Conservation (phyloP, 176 grass and related monocot genomes). For the Aechmea fasciata region DNA sequence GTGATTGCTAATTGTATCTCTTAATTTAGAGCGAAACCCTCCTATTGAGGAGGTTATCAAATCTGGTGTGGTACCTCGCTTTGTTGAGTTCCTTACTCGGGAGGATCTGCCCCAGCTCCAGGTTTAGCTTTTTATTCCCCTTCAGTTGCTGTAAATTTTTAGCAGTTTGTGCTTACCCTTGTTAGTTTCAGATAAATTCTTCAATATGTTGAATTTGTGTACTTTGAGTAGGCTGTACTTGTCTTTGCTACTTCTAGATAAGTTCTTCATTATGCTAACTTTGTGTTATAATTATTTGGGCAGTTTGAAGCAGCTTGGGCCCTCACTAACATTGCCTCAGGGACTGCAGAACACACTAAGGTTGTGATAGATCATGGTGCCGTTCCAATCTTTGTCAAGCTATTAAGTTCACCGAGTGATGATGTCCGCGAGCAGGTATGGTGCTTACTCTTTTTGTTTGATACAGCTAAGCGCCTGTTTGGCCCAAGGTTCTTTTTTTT, state of each 20-base stretch:
- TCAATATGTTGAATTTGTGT: too few relatives aligned
- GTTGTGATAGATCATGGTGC: slow-evolving; percentile 98
- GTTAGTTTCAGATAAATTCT: too few relatives aligned
- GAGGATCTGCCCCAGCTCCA: slow-evolving; percentile 96
- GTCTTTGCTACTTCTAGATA: too few relatives aligned
- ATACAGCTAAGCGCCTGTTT: not conserved
- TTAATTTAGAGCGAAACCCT: slow-evolving; percentile 70
- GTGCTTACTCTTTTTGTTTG: not conserved
- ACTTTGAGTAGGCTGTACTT: too few relatives aligned
- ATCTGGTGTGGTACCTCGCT: slow-evolving; percentile 86
- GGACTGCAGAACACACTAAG: slow-evolving; percentile 92
- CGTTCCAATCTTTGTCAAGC: slow-evolving; percentile 93
- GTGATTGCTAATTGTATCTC: not conserved
- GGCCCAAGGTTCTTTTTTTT: too few relatives aligned
- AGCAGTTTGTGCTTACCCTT: too few relatives aligned
- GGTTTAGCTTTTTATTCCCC: slow-evolving; percentile 14
- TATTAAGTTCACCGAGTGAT: slow-evolving; percentile 71
- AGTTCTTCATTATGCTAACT: too few relatives aligned
- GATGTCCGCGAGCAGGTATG: slow-evolving; percentile 97
- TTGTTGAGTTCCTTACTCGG: slow-evolving; percentile 91
- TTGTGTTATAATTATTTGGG: slow-evolving; percentile 1
- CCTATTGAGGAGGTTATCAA: slow-evolving; percentile 94
- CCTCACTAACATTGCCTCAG: slow-evolving; percentile 97
- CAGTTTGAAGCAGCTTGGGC: slow-evolving; percentile 99
- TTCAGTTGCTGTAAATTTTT: too few relatives aligned